phyloP scores from a whole-genome alignment of 2,329 filamentous ascomycete genomes.

The Fusarium algeriense region DNA sequence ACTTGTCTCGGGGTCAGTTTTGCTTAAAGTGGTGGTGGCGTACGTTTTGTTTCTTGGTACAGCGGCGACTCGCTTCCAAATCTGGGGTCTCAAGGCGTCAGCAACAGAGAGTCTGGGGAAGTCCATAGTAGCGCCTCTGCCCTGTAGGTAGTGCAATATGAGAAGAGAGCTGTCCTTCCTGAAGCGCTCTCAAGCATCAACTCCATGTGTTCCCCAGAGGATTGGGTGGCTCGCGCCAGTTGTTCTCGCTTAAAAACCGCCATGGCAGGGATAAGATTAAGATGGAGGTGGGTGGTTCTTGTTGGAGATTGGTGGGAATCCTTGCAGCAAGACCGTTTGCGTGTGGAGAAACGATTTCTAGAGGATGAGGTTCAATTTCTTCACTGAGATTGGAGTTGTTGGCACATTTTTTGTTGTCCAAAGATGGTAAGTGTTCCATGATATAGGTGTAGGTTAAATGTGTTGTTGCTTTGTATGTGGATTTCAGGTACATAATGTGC shows the following conservation, averaged over 20 bases:
- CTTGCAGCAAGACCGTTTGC: conserved; percentile 23
- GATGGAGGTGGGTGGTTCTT: conserved; percentile 32
- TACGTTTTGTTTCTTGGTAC: conserved; percentile 13
- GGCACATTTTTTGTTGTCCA: conserved; percentile 1
- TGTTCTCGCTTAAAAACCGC: conserved; percentile 33
- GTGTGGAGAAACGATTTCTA: conserved; percentile 35
- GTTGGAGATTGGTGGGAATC: conserved; percentile 38
- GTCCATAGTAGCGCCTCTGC: neutral
- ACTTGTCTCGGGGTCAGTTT: conserved; percentile 21
- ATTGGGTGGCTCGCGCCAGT: conserved; percentile 30
- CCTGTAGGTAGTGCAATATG: neutral
- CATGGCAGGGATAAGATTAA: conserved; percentile 25
- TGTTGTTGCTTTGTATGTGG: conserved; percentile 13
- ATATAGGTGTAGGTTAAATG: conserved; percentile 21
- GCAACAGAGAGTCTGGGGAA: conserved; percentile 23
- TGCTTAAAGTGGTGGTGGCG: conserved; percentile 34
- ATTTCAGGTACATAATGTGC: conserved; percentile 6
- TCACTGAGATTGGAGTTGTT: conserved; percentile 9
- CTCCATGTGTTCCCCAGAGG: conserved; percentile 29
- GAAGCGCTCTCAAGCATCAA: conserved; percentile 14
- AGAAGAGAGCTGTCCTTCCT: conserved; percentile 2
- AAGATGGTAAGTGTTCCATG: conserved; percentile 2
- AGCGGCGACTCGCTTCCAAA: conserved; percentile 20
- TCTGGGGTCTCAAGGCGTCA: conserved; percentile 8
- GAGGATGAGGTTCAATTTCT: conserved; percentile 30